Evolutionary conservation across 2,329 filamentous ascomycete species (phyloP).

Genomic region (Fusarium sp.): DNA sequence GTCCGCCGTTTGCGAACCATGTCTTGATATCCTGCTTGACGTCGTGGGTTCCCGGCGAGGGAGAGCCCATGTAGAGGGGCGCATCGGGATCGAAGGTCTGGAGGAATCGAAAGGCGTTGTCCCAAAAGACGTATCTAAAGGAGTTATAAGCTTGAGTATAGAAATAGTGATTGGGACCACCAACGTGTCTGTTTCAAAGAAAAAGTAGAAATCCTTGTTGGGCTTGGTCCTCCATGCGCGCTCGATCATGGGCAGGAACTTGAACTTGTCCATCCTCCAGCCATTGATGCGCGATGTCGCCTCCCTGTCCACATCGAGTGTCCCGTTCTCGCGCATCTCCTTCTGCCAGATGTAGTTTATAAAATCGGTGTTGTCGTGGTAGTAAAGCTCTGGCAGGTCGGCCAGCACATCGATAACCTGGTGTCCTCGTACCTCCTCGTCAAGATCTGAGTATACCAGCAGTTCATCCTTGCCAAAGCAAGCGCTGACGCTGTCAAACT

Average conservation of each 20-base stretch:
- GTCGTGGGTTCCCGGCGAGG: slow-evolving; percentile 54
- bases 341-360: slow-evolving; percentile 56
- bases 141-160: slow-evolving; percentile 2
- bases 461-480: slow-evolving; percentile 58
- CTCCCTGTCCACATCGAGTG: slow-evolving; percentile 47
- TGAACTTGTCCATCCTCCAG: slow-evolving; percentile 68
- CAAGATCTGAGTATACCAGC: slow-evolving; percentile 64
- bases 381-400: slow-evolving; percentile 57
- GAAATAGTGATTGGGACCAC: slow-evolving; percentile 14
- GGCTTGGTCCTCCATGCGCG: slow-evolving; percentile 60
- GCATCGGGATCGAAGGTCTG: slow-evolving; percentile 59
- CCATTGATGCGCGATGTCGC: slow-evolving; percentile 52
- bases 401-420: slow-evolving; percentile 59
- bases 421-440: slow-evolving; percentile 57
- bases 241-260: slow-evolving; percentile 68
- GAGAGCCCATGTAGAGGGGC: slow-evolving; percentile 63
- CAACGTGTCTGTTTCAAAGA: slow-evolving; percentile 68
- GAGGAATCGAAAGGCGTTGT: slow-evolving; percentile 62
- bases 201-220: slow-evolving; percentile 66
- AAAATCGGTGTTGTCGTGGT: slow-evolving; percentile 52
- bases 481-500: slow-evolving; percentile 64
- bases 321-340: slow-evolving; percentile 49
- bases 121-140: slow-evolving; percentile 48
- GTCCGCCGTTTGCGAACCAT: slow-evolving; percentile 63
- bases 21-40: slow-evolving; percentile 47